Base-by-base conservation (phyloP, 305 asterid species). In the Rubia tinctorum region DNA sequence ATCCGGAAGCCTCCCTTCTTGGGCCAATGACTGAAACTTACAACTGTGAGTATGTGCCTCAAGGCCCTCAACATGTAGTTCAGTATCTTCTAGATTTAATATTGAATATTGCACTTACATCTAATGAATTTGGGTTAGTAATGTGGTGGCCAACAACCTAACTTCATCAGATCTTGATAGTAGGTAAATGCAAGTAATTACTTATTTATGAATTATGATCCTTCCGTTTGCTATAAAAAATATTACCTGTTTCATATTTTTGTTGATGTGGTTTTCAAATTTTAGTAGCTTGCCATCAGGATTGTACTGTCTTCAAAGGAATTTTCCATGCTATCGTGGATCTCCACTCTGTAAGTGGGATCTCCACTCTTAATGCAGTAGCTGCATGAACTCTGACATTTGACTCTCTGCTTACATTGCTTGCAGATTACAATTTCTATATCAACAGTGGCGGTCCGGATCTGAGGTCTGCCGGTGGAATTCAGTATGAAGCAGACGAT, bases 131-230 rank as follows among this genome's bases (percentile, higher is more conserved):
- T 61, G 53, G 59, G 75, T 65, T 60, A 90, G 97, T 73, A 91
- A 91, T 80, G 78, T 90, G 84, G 91, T 88, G 22, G 96, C 86
- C 71, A 90, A 92, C 88, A 85, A 90, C 85, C 86, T 91, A 76
- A 85, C 85, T 59, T 43, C 82, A 34, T 81, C 61, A 63, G 75
- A 67, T 78, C 82, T 87, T 23, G 78, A 78, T 63, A 78, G 70
- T 82, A 85, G 96, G 98, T 93, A 77, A 81, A 27, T 75, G 22
- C 61, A 18, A 53, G 61, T 23, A 25, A 56, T 11, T 40, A 51
- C 72, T 47, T 55, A 39, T 49, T 13, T n/a, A 17, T 53, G 6
- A 53, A 71, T 13, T n/a, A 17, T 53, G 6, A 53, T 76, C 60
- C 71, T 75, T 59, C 23, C 70, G 55, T 59, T 69, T 45, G 51